Base-by-base conservation (phyloP, 257 asterid genomes). In the Salvia hispanica region DNA sequence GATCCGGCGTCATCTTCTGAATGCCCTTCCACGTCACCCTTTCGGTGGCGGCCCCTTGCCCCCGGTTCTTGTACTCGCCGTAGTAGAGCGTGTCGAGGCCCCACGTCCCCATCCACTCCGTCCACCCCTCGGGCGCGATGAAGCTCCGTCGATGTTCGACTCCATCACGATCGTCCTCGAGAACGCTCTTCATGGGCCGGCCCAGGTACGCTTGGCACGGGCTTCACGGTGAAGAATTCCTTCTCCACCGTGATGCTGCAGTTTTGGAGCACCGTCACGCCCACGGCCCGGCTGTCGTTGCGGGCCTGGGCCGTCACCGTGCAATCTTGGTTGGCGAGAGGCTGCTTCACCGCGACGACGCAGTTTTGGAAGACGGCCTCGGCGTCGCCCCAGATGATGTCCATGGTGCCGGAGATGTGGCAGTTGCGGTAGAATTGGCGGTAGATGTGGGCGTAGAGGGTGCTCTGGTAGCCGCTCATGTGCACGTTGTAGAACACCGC, bases 231-330 rank as follows among this genome's bases (percentile, higher is more conserved):
- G 0, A 56, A 9, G 70, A 85, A 84, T 1, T 34, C 89, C 0
- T 80, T 76, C 12, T 84, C 96, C 0, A 87, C 88, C 9, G 14
- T 31, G 55, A 92, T 79, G 4, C 74, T 56, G 55, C 79, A 79
- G 76, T 83, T 78, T 39, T 87, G 96, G 69, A 89, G 0, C 4
- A 86, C 67, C 9, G 76, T 84, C 18, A 72, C 84, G 3, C 98
- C 95, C 0, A 62, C 34, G 7, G 88, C 75, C 4, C 87, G 88
- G 6, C 34, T 37, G 34, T 92, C 89, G 48, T 78, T 87, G 39
- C 96, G 84, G 2, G 91, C 95, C 58, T 92, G 98, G 15, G 96
- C 93, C 1, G 96, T 91, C 9, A 88, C 84, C 87, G 87, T 80
- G 77, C 97, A 91, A 0, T 76, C 83, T 48, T 86, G 97, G 81